phyloP scores from a whole-genome alignment of 2,329 filamentous ascomycete genomes.

The Chaetomiaceae sp. region DNA sequence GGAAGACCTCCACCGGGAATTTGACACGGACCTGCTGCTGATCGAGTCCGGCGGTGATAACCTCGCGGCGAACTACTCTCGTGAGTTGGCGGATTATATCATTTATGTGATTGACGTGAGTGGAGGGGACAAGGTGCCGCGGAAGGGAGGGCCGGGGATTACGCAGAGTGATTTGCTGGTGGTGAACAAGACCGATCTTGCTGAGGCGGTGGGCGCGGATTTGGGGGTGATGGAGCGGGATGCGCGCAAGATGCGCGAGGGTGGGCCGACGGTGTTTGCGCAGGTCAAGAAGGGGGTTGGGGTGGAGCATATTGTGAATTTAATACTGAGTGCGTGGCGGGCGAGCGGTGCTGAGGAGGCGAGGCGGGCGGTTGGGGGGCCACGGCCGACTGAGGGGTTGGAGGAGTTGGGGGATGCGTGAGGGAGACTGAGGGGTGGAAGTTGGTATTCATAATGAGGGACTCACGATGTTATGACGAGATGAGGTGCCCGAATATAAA shows the following conservation, averaged over 20 bases:
- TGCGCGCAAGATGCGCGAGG: conserved; percentile 89
- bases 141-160: conserved; percentile 95
- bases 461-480: neutral
- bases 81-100: conserved; percentile 95
- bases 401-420: conserved; percentile 38
- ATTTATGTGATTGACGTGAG: conserved; percentile 98
- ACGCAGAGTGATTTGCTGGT: conserved; percentile 91
- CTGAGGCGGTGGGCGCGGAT: conserved; percentile 85
- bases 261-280: conserved; percentile 90
- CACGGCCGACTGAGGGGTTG: conserved; percentile 52
- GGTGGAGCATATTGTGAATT: conserved; percentile 78
- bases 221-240: conserved; percentile 91
- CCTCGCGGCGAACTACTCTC: conserved; percentile 90
- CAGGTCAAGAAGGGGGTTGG: conserved; percentile 92
- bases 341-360: conserved; percentile 72
- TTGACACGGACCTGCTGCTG: conserved; percentile 76
- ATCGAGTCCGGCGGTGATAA: conserved; percentile 98
- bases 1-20: conserved; percentile 78
- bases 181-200: conserved; percentile 96
- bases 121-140: conserved; percentile 92
- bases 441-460: neutral
- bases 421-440: neutral
- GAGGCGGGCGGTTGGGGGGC: conserved; percentile 51
- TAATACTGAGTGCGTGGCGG: conserved; percentile 91
- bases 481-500: neutral